These are phyloP conservation scores for Perkinsus marinus DNA, from an alignment of 169 alveolate genomes.

Conservation along the genomic window DNA sequence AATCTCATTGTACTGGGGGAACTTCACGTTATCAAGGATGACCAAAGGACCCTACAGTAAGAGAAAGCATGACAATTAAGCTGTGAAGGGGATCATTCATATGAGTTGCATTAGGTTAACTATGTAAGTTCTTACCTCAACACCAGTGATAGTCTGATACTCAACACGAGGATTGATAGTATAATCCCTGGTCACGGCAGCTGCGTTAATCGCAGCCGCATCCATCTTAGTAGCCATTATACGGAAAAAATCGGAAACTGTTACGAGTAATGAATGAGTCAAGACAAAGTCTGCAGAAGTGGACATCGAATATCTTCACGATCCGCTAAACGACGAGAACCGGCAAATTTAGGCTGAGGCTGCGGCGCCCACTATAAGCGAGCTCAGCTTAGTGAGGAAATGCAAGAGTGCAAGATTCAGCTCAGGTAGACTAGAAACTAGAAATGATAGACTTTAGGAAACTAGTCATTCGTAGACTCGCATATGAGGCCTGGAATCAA, in stretches of 20 bases:
- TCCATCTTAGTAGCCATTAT: neutral
- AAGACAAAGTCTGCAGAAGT: neutral
- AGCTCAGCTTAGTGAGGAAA: neutral
- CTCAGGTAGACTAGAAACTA: neutral
- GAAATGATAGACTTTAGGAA: too few species aligned
- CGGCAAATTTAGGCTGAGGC: neutral
- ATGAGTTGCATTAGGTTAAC: too few species aligned
- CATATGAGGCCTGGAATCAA: too few species aligned
- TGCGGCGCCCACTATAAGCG: neutral
- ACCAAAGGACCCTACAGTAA: conserved; percentile 85
- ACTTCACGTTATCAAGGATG: conserved; percentile 93
- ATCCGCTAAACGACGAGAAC: neutral
- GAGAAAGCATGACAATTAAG: neutral
- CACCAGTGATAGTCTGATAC: conserved; percentile 66
- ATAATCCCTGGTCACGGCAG: conserved; percentile 78
- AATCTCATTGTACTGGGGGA: conserved; percentile 94
- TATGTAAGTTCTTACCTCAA: neutral
- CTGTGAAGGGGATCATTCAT: conserved; percentile 70
- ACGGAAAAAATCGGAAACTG: neutral
- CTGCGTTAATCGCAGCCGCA: conserved; percentile 37
- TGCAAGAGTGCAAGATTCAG: neutral
- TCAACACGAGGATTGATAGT: conserved; percentile 84
- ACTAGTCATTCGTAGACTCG: too few species aligned
- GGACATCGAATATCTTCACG: neutral
- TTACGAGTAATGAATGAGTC: too few species aligned